Evolutionary conservation across 306 rosid genomes (phyloP), one percentile per base, ranked within the genome.

Genomic region (Pachyrhizus erosus): DNA sequence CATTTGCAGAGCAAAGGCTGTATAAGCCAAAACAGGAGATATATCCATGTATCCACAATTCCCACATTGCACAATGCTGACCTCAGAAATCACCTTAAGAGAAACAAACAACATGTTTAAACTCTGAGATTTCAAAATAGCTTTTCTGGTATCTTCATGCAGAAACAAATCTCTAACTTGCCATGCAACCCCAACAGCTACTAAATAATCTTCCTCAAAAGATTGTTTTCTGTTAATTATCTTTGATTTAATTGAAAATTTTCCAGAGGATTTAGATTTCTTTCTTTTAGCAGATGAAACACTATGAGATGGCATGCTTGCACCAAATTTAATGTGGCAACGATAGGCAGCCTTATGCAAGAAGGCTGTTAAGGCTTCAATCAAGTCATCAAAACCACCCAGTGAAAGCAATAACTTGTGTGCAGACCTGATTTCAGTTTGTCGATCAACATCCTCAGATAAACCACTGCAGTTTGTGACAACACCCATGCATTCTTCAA

Each of bases 171-270:
- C 97, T 77, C 85, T 89, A 48, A 93, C 86, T 89, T 96, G 98
- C 98, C 99, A 96, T 65, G 97, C 87, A 79, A 93, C 77, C 62
- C 96, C 99, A 54, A 84, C 90, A 31, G 96, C 92, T 83, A 88
- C 65, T 68, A 89, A 84, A 86, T 93, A 96, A 84, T 96, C 99
- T 57, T 88, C 93, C 88, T 89, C 93, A 85, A 96, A 95, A 58
- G 83, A 62, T 69, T 86, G 89, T 81, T 89, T 91, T 76, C 89
- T 76, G 52, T 82, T 69, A 17, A 89, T 80, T 65, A 83, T 71
- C 86, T 92, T 96, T 79, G 81, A 74, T 68, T 75, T 82, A 49
- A 81, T 77, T 54, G 89, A 87, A 77, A 79, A 48, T 77, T 95
- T 88, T 66, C 90, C 87, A 55, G 88, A 76, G 13, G 87, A 85